Evolutionary conservation across 352 stramenopile species (phyloP).

Genomic region (Aphanomyces astaci): DNA sequence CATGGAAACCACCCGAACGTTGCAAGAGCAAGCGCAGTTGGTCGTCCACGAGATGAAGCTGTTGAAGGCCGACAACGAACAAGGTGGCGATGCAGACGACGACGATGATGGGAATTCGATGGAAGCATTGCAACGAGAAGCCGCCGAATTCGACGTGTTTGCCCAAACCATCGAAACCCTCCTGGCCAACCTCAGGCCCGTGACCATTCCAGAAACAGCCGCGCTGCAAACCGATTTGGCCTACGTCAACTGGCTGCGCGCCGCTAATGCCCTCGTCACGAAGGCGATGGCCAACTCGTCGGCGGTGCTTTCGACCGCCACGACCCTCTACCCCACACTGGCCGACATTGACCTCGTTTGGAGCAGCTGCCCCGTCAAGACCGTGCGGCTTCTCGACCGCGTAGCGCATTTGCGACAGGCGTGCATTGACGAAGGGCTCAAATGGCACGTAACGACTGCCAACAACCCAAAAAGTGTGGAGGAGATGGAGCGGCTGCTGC

Average conservation of each 20-base stretch:
- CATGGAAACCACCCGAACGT: neutral
- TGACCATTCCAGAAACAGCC: conserved; percentile 4
- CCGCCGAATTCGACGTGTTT: neutral
- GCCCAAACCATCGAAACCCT: conserved; percentile 16
- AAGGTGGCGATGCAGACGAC: neutral
- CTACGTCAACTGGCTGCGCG: conserved; percentile 19
- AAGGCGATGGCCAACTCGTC: conserved; percentile 8
- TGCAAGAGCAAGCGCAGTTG: neutral
- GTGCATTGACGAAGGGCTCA: conserved; percentile 7
- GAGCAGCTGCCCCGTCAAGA: neutral
- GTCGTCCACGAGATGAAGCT: neutral
- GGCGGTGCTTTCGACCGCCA: neutral
- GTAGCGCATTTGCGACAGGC: neutral
- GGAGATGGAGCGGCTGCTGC: conserved; percentile 6
- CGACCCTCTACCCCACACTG: conserved; percentile 12
- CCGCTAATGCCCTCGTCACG: conserved; percentile 10
- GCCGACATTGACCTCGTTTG: conserved; percentile 8
- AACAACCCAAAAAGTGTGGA: neutral
- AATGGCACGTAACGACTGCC: neutral
- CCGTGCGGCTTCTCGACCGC: conserved; percentile 13
- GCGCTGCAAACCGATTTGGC: conserved; percentile 4
- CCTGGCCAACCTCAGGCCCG: neutral
- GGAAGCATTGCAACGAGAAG: neutral
- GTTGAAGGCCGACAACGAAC: neutral
- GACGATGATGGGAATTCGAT: neutral